phyloP scores from a whole-genome alignment of 1,139 yeast species.

The Candida albicans region DNA sequence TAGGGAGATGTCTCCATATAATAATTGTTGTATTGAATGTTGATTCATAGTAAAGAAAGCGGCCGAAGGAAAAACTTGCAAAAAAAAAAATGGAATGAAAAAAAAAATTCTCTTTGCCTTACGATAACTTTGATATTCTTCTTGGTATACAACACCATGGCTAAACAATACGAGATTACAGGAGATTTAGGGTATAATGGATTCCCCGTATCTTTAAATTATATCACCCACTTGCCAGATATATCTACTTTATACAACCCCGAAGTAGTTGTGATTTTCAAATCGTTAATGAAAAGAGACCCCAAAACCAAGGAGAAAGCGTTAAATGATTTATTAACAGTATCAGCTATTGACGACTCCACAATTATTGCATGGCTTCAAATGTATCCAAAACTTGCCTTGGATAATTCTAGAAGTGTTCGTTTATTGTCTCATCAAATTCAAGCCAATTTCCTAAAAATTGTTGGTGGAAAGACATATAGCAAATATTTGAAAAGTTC shows the following conservation, averaged over 20 bases:
- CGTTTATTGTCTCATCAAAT: slow-evolving; percentile 62
- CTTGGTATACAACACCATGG: background rate
- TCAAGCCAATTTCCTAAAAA: slow-evolving; percentile 48
- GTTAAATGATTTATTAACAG: slow-evolving; percentile 48
- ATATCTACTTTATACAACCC: slow-evolving; percentile 56
- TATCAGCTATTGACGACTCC: slow-evolving; percentile 39
- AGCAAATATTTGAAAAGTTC: slow-evolving; percentile 68
- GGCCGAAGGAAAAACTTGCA: too few species aligned
- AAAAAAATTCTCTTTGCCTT: too few species aligned
- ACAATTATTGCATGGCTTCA: slow-evolving; percentile 74
- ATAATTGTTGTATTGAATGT: too few species aligned
- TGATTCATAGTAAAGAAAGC: too few species aligned
- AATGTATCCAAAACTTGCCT: slow-evolving; percentile 72
- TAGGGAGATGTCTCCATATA: too few species aligned
- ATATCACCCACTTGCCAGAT: slow-evolving; percentile 79
- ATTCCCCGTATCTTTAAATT: slow-evolving; percentile 69
- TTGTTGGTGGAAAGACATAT: slow-evolving; percentile 61
- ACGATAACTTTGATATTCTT: too few species aligned
- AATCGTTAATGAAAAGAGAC: slow-evolving; percentile 74
- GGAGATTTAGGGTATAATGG: slow-evolving; percentile 50
- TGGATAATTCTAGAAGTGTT: slow-evolving; percentile 67
- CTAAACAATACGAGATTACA: background rate
- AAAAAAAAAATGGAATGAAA: too few species aligned
- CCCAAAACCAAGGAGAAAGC: slow-evolving; percentile 84
- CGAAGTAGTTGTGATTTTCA: slow-evolving; percentile 65